Conservation (phyloP, 768 basidiomycete genomes). For the Termitomyces sp. region DNA sequence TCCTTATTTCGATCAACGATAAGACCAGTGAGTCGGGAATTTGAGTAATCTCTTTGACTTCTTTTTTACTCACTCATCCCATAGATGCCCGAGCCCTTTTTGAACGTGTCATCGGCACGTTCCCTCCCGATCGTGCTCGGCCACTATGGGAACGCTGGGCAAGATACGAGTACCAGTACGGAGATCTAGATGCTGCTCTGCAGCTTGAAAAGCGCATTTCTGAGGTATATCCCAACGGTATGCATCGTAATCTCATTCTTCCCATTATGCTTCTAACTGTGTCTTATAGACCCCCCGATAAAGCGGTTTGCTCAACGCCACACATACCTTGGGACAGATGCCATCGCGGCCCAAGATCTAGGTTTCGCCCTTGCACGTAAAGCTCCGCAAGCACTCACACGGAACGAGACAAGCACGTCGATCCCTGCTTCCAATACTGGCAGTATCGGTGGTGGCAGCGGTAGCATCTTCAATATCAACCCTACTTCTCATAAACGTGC, state of each 20-base stretch:
- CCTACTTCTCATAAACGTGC: constrained; percentile 7
- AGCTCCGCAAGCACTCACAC: constrained; percentile 55
- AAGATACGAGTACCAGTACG: constrained; percentile 90
- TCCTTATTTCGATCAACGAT: constrained; percentile 92
- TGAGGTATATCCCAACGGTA: constrained; percentile 84
- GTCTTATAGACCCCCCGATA: constrained; percentile 71
- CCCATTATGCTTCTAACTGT: constrained; percentile 19
- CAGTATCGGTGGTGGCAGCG: background rate
- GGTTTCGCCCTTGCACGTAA: constrained; percentile 63
- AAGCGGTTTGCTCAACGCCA: constrained; percentile 88
- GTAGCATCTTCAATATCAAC: background rate
- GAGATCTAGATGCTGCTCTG: constrained; percentile 82
- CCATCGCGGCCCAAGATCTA: constrained; percentile 84
- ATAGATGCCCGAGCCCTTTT: constrained; percentile 94
- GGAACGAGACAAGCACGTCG: constrained; percentile 14
- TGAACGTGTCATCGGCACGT: constrained; percentile 78
- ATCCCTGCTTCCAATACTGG: background rate
- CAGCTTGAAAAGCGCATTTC: constrained; percentile 87
- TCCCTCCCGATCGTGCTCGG: constrained; percentile 72
- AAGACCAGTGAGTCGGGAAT: constrained; percentile 69
- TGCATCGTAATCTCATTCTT: constrained; percentile 15
- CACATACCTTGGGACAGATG: constrained; percentile 77
- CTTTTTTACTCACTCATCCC: background rate
- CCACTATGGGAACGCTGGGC: constrained; percentile 97
- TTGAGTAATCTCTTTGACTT: background rate